Evolutionary conservation across 768 basidiomycete species (phyloP).

Genomic region (Rhizopogon roseolus): DNA sequence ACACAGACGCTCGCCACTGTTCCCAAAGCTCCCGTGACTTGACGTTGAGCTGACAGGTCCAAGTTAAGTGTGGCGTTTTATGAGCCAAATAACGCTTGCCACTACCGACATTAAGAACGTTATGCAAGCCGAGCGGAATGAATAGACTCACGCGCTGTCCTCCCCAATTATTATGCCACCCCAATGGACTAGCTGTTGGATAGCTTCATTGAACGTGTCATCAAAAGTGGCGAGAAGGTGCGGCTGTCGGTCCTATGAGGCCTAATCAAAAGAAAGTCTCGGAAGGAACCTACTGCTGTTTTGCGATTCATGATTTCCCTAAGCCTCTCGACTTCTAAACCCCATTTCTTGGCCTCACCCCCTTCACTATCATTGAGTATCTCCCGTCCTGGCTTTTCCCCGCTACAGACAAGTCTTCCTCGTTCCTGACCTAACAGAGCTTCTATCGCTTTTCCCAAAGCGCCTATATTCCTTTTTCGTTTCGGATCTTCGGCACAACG

Average conservation of each 20-base stretch:
- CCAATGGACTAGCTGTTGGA: constrained; percentile 71
- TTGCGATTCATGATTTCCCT: constrained; percentile 53
- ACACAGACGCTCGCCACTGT: constrained; percentile 59
- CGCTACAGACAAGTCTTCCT: constrained; percentile 60
- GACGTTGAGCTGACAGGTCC: constrained; percentile 62
- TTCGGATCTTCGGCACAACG: constrained; percentile 74
- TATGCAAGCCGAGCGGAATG: constrained; percentile 17
- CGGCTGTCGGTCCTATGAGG: constrained; percentile 35
- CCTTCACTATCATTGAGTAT: constrained; percentile 42
- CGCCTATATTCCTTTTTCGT: constrained; percentile 69
- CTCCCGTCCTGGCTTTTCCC: constrained; percentile 30
- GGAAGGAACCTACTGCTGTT: constrained; percentile 40
- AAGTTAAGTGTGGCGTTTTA: constrained; percentile 60
- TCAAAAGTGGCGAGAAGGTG: constrained; percentile 56
- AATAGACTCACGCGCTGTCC: constrained; percentile 53
- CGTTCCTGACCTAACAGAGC: constrained; percentile 55
- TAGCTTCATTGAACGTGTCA: constrained; percentile 74
- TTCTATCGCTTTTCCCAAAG: constrained; percentile 70
- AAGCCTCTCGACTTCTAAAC: constrained; percentile 55
- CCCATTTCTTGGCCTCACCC: constrained; percentile 76
- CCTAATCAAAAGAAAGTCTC: constrained; percentile 5
- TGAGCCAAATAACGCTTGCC: constrained; percentile 74
- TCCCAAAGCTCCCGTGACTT: constrained; percentile 63
- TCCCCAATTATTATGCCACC: constrained; percentile 66
- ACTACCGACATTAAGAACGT: constrained; percentile 33